Base-by-base conservation (phyloP, 1,284 basidiomycete genomes). In the Clitocybe nebularis region DNA sequence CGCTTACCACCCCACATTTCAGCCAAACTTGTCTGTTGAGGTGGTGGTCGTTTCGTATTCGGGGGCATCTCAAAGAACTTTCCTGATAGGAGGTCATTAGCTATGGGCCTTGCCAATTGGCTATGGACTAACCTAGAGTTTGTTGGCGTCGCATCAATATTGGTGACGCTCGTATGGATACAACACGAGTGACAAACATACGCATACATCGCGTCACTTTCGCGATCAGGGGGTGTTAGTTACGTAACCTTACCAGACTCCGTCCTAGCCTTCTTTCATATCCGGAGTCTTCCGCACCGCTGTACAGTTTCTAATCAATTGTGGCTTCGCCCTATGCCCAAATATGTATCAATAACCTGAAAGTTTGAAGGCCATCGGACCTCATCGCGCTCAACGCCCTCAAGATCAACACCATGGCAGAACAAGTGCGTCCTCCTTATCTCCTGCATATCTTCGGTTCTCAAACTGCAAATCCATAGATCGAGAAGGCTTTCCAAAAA, bases 401-500 rank as follows among this genome's bases (percentile, higher is more conserved):
- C 67, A 69, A 71, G 64, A 68, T 57, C 61, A 59, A 52, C 55
- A 67, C 51, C 51, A 84, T 84, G 81, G 78, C 79, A 63, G 80
- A 83, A 59, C 81, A 84, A 68, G 81, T 79, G 56, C 45, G 76
- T 36, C 11, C 34, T 13, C 11, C 11, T 11, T 6, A n/a, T 13
- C 22, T 32, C 22, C 36, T 30, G 23, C 24, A 19, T 19, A 16
- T 32, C 20, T 38, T 25, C 42, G 21, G 35, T 32, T 26, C 5
- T 19, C 10, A 25, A 17, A 36, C 37, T 23, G 35, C 34, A 34
- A 20, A 44, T 41, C 8, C 25, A 25, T 59, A 93, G 87, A 81
- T 93, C 61, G 90, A 94, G 71, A 93, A 91, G 73, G 88, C 89
- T 56, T 97, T 79, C 78, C 93, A 95, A 74, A 97, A 97, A 78